Evolutionary conservation across 805 yeast genomes (phyloP), one percentile per base, ranked within the genome.

Genomic region (Blastobotrys chiropterorum): DNA sequence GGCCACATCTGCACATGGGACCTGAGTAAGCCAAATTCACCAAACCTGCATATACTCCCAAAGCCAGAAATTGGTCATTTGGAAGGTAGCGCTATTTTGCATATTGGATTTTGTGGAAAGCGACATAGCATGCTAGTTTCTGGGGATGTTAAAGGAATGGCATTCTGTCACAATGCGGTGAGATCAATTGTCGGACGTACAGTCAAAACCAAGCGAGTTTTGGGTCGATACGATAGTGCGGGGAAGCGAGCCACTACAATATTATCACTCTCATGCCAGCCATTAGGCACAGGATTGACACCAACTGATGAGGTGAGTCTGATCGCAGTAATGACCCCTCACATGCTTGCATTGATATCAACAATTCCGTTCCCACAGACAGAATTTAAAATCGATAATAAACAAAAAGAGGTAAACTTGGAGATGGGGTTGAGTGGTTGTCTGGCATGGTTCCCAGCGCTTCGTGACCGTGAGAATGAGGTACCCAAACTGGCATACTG

Each of bases 1-100:
- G 98, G 97, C 0, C 72, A 72, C 50, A 74, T 90, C 1, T 69
- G 75, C 26, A 58, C 86, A 1, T 92, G 96, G 95, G 82, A 86
- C 55, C 58, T 84, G 22, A 57, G 63, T 13, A 66, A 63, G 30
- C 66, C 64, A 20, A 51, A 48, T 43, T 59, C 51, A 7, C 72
- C 72, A 5, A 53, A 56, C n/a, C 47, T 70, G 39, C 59, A 59
- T 40, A 62, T 69, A 7, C 52, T 62, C 2, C 71, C 75, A 1
- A 44, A 40, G 20, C 58, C 56, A 3, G 52, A 51, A 11, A 69
- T 68, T 14, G 73, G 75, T 4, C 82, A 78, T 61, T 44, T 71
- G 3, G 42, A 49, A 2, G 72, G 72, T 8, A 54, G 68, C 0
- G 54, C 73, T 1, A 69, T 85, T 16, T 61, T 70, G 5, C 76